Evolutionary conservation across 2,329 filamentous ascomycete genomes (phyloP).

Genomic region (Fusarium nisikadoi): DNA sequence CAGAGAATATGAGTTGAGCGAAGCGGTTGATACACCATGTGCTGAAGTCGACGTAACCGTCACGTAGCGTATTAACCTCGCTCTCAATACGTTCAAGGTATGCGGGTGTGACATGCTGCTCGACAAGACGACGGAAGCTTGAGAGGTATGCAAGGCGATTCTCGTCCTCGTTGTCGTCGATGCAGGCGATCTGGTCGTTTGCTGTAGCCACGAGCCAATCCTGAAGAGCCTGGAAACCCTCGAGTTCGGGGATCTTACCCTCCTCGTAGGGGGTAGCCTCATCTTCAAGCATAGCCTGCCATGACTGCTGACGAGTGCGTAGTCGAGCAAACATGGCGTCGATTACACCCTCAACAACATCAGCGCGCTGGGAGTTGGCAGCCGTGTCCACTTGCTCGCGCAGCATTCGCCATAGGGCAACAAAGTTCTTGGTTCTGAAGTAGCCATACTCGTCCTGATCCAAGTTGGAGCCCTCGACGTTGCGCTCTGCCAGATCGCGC

Average conservation of each 20-base stretch:
- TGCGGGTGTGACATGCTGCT: slow-evolving; percentile 79
- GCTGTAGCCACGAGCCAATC: slow-evolving; percentile 98
- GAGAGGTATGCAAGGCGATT: slow-evolving; percentile 83
- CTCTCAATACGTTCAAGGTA: slow-evolving; percentile 80
- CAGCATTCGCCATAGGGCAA: slow-evolving; percentile 98
- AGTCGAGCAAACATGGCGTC: slow-evolving; percentile 95
- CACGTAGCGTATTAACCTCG: slow-evolving; percentile 80
- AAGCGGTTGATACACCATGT: slow-evolving; percentile 93
- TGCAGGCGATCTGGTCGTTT: slow-evolving; percentile 98
- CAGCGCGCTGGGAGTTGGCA: slow-evolving; percentile 82
- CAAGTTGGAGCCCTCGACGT: slow-evolving; percentile 77
- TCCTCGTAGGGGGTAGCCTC: slow-evolving; percentile 80
- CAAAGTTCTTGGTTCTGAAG: slow-evolving; percentile 89
- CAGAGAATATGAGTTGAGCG: slow-evolving; percentile 84
- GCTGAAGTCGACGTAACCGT: slow-evolving; percentile 94
- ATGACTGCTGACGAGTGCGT: slow-evolving; percentile 82
- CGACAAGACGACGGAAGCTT: slow-evolving; percentile 85
- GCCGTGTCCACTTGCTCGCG: slow-evolving; percentile 91
- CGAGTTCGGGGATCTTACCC: slow-evolving; percentile 63
- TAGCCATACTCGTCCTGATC: slow-evolving; percentile 90
- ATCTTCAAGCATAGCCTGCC: slow-evolving; percentile 88
- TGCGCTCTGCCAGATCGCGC: slow-evolving; percentile 82
- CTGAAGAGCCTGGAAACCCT: slow-evolving; percentile 81
- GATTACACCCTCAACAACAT: slow-evolving; percentile 94
- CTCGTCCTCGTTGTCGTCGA: slow-evolving; percentile 87